These are phyloP conservation scores for Allantophomopsis lycopodina DNA, from an alignment of 2,329 filamentous ascomycete genomes.

Conservation along the genomic window DNA sequence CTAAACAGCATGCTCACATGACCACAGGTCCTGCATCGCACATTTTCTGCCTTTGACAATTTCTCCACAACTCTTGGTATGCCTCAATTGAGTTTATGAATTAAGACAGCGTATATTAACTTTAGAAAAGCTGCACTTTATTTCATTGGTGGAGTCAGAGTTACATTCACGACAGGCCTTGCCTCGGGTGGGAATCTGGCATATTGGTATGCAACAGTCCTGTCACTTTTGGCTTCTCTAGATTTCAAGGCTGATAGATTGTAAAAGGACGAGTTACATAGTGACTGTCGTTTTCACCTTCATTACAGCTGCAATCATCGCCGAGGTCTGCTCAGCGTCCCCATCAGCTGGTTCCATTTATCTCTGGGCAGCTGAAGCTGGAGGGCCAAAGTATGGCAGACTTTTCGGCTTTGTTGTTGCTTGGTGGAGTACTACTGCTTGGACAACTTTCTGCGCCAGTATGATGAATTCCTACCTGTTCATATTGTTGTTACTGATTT, in stretches of 20 bases:
- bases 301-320: slow-evolving; percentile 17
- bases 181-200: slow-evolving; percentile 11
- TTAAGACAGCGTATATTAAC: too few relatives aligned
- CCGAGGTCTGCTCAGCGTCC: slow-evolving; percentile 17
- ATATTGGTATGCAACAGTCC: background rate
- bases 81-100: too few relatives aligned
- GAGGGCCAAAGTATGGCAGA: slow-evolving; percentile 2
- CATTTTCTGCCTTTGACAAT: too few relatives aligned
- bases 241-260: too few relatives aligned
- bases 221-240: too few relatives aligned
- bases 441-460: slow-evolving; percentile 3
- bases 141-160: slow-evolving; percentile 15
- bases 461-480: too few relatives aligned
- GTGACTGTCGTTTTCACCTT: slow-evolving; percentile 1
- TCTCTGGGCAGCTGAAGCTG: slow-evolving; percentile 18
- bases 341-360: slow-evolving; percentile 18
- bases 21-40: too few relatives aligned
- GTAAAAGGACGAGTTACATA: too few relatives aligned
- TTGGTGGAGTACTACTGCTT: slow-evolving; percentile 4
- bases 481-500: too few relatives aligned
- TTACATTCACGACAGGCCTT: slow-evolving; percentile 15
- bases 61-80: too few relatives aligned
- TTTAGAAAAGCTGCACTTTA: slow-evolving; percentile 9
- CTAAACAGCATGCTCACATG: too few relatives aligned
- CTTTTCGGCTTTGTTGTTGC: slow-evolving; percentile 4